phyloP scores from a whole-genome alignment of 2,329 filamentous ascomycete species.

The Apiospora arundinis region DNA sequence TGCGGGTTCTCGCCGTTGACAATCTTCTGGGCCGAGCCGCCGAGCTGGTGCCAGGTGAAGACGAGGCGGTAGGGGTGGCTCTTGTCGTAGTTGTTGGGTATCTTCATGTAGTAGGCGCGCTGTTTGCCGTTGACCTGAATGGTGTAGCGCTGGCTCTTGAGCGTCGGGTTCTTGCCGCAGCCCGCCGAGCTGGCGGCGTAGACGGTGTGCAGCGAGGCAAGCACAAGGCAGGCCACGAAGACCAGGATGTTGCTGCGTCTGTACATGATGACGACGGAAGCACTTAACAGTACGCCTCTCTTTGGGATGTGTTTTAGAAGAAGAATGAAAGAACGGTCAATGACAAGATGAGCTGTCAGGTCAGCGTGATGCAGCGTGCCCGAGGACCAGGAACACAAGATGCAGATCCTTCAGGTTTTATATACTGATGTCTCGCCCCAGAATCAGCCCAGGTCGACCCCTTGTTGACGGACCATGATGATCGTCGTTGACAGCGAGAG shows the following conservation, averaged over 20 bases:
- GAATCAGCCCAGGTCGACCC: not conserved
- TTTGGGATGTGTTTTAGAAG: no score
- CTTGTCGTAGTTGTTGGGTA: conserved; percentile 44
- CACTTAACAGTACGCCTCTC: not conserved
- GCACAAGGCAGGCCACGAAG: conserved; percentile 17
- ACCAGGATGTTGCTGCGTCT: conserved; percentile 19
- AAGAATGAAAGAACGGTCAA: not conserved
- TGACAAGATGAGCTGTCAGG: not conserved
- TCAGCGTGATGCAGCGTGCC: not conserved
- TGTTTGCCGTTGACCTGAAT: conserved; percentile 41
- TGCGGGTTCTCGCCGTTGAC: conserved; percentile 32
- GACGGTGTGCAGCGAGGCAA: conserved; percentile 21
- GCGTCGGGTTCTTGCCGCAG: conserved; percentile 34
- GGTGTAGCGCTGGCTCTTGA: conserved; percentile 29
- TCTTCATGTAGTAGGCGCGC: conserved; percentile 39
- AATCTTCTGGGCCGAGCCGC: conserved; percentile 41
- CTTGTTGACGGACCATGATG: not conserved
- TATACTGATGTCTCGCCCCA: not conserved
- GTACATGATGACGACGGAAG: not conserved
- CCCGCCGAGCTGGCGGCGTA: conserved; percentile 30
- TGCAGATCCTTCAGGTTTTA: not conserved
- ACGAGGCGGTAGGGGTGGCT: conserved; percentile 44
- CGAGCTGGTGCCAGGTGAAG: conserved; percentile 45
- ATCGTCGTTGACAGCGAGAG: not conserved
- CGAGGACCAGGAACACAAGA: not conserved